phyloP scores from a whole-genome alignment of 257 asterid species.

The Rubia yunnanensis region DNA sequence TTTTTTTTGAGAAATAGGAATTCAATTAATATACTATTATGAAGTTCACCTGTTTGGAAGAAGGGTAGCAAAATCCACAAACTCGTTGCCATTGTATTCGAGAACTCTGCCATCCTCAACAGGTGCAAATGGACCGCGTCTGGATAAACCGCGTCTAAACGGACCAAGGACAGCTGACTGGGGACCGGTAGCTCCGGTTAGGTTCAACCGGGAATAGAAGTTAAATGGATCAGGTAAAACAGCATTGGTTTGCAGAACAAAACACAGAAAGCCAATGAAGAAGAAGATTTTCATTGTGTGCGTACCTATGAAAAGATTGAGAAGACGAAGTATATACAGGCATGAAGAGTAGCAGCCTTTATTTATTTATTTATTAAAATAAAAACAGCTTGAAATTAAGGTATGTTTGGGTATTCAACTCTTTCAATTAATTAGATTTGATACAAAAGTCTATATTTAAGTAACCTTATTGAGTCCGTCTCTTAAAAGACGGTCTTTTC shows the following conservation, averaged over 20 bases:
- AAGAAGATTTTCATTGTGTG: not conserved
- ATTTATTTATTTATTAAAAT: too few relatives aligned
- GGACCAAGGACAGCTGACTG: slow-evolving; percentile 29
- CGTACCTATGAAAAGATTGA: not conserved
- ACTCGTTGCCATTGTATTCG: slow-evolving; percentile 20
- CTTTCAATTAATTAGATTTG: too few relatives aligned
- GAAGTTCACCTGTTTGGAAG: slow-evolving; percentile 28
- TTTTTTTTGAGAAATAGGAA: too few relatives aligned
- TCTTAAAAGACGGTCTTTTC: too few relatives aligned
- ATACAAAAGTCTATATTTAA: too few relatives aligned
- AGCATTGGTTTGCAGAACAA: not conserved
- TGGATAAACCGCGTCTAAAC: slow-evolving; percentile 10
- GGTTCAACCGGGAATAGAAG: slow-evolving; percentile 10
- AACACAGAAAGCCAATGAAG: slow-evolving; percentile 4
- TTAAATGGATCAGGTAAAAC: not conserved
- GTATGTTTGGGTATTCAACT: too few relatives aligned
- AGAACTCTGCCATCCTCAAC: slow-evolving; percentile 44
- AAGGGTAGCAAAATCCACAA: slow-evolving; percentile 36
- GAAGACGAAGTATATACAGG: too few relatives aligned
- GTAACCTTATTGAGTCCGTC: too few relatives aligned
- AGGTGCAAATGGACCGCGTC: slow-evolving; percentile 31
- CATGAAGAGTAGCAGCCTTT: too few relatives aligned
- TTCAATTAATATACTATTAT: too few relatives aligned
- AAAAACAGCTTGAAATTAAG: too few relatives aligned
- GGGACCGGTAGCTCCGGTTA: slow-evolving; percentile 18